Percentiles rank a stretch among this genome's conserved stretches.
Evolutionary conservation across 768 basidiomycete species (phyloP).

Genomic region (Auricularia auricula-judae): DNA sequence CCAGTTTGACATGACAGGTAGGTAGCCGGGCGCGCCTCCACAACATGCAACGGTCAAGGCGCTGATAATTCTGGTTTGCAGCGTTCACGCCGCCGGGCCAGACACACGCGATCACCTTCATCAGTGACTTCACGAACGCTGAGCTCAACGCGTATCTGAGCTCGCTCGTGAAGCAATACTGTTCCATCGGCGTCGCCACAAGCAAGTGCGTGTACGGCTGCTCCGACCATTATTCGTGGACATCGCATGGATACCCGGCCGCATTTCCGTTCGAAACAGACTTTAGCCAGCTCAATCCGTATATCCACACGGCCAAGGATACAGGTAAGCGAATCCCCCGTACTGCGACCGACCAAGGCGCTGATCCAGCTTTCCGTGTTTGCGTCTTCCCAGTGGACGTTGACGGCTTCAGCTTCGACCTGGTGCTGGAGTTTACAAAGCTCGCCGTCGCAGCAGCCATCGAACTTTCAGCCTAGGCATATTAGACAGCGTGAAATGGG

Average conservation of each 20-base stretch:
- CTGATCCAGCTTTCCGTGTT: too few species aligned
- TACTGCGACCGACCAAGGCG: too few species aligned
- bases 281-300: constrained; percentile 9
- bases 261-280: constrained; percentile 3
- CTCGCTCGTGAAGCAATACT: constrained; percentile 12
- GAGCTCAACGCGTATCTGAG: constrained; percentile 21
- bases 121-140: background rate
- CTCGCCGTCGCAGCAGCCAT: too few species aligned
- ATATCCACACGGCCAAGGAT: constrained; percentile 16
- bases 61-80: background rate
- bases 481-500: too few species aligned
- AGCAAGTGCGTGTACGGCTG: constrained; percentile 1
- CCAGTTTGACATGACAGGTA: constrained; percentile 6
- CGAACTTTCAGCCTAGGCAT: too few species aligned
- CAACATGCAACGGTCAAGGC: background rate
- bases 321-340: background rate
- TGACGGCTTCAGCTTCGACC: too few species aligned
- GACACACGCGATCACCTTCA: background rate
- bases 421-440: too few species aligned
- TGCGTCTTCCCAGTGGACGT: too few species aligned
- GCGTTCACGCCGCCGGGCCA: background rate
- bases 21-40: background rate
- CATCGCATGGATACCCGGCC: constrained; percentile 1
- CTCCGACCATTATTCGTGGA: constrained; percentile 5
- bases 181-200: background rate